A percentile compares a stretch with the other conserved stretches of the same genome.
Evolutionary conservation across 257 asterid genomes (phyloP).

Genomic region (Penstemon eatonii): DNA sequence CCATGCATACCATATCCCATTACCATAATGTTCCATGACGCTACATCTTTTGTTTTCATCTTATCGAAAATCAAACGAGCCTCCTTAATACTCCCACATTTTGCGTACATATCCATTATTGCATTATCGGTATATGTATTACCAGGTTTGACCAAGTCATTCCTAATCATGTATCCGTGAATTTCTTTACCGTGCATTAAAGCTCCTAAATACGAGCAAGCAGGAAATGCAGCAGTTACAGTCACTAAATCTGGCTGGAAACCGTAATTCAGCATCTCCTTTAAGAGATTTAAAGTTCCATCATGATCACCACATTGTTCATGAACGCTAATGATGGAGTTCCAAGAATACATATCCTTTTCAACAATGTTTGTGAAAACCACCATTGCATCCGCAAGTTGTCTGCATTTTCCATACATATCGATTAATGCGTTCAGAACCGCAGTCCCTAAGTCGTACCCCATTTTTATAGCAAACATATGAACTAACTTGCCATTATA

Average conservation of each 20-base stretch:
- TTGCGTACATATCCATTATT: constrained; percentile 86
- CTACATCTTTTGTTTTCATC: constrained; percentile 56
- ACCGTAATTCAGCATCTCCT: constrained; percentile 51
- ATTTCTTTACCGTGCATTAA: constrained; percentile 72
- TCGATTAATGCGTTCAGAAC: constrained; percentile 72
- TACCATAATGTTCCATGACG: constrained; percentile 89
- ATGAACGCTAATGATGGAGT: constrained; percentile 70
- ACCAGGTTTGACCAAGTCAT: constrained; percentile 39
- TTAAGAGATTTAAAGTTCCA: constrained; percentile 55
- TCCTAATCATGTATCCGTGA: constrained; percentile 59
- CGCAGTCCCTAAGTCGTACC: constrained; percentile 48
- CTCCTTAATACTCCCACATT: constrained; percentile 79
- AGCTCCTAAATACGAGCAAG: constrained; percentile 68
- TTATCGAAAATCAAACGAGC: constrained; percentile 56
- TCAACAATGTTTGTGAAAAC: constrained; percentile 50
- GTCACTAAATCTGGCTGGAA: constrained; percentile 73
- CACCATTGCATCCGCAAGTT: constrained; percentile 48
- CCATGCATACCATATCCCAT: constrained; percentile 90
- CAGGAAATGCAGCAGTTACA: constrained; percentile 69
- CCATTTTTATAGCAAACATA: constrained; percentile 52
- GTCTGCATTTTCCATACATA: constrained; percentile 82
- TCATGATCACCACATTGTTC: constrained; percentile 77
- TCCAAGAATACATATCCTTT: constrained; percentile 88
- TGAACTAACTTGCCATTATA: constrained; percentile 58
- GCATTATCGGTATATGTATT: constrained; percentile 53